Percentiles rank a stretch among this genome's conserved stretches.
phyloP scores from a whole-genome alignment of 148 eudicot species.

The Cornus suecica region DNA sequence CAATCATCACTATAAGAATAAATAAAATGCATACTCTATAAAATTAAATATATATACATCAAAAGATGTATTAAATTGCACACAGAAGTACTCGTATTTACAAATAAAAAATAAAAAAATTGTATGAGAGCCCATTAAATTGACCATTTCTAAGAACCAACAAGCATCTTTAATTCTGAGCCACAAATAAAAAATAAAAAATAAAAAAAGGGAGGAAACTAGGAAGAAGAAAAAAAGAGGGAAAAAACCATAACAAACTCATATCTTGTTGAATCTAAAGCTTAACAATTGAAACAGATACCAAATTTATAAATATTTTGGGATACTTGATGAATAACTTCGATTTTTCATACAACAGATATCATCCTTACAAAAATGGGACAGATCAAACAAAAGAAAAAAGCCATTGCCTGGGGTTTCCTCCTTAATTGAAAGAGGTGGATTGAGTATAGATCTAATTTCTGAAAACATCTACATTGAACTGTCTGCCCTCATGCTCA shows the following conservation, averaged over 20 bases:
- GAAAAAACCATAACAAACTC: not conserved
- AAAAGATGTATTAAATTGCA: too few relatives aligned
- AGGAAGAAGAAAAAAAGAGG: too few relatives aligned
- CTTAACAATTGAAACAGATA: not conserved
- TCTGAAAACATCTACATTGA: too few relatives aligned
- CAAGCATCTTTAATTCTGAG: not conserved
- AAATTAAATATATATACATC: too few relatives aligned
- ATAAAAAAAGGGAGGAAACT: too few relatives aligned
- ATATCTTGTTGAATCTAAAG: not conserved
- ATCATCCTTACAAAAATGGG: not conserved
- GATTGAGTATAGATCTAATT: too few relatives aligned
- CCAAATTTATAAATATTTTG: not conserved
- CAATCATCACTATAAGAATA: not conserved
- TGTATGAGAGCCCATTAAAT: not conserved
- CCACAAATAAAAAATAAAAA: too few relatives aligned
- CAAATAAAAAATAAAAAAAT: not conserved
- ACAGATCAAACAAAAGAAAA: not conserved
- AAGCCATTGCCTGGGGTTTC: not conserved
- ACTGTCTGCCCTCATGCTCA: too few relatives aligned
- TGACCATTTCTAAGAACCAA: not conserved
- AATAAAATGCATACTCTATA: not conserved
- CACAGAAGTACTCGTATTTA: too few relatives aligned
- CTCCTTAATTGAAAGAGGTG: not conserved
- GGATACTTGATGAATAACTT: not conserved
- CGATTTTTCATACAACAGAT: not conserved